phyloP scores from a whole-genome alignment of 225 moss, liverwort and hornwort species.

The Bryum argenteum region DNA sequence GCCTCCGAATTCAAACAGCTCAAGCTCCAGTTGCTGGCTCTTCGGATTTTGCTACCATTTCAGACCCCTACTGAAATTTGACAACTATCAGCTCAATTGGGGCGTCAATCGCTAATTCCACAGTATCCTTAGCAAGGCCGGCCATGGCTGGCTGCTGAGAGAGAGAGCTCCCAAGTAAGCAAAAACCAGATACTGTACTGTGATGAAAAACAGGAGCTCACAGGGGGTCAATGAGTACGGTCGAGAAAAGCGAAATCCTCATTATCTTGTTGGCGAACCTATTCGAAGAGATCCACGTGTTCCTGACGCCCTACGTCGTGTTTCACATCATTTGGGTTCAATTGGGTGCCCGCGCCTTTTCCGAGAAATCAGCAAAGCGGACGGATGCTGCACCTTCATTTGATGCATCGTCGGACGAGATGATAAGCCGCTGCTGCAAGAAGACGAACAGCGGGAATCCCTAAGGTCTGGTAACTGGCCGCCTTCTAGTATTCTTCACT shows the following conservation, averaged over 20 bases:
- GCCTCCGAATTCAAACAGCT: not conserved
- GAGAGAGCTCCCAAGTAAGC: too few species aligned
- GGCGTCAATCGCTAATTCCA: too few species aligned
- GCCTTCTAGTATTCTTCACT: too few species aligned
- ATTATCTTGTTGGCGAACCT: too few species aligned
- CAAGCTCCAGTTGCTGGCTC: not conserved
- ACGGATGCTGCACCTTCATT: constrained; percentile 3
- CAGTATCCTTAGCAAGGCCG: too few species aligned
- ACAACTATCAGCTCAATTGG: constrained; percentile 3
- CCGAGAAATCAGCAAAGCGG: constrained; percentile 31
- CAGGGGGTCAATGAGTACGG: not conserved
- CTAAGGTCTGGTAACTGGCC: too few species aligned
- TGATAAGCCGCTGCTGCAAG: constrained; percentile 16
- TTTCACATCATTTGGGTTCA: not conserved
- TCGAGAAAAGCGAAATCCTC: not conserved
- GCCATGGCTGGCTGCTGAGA: too few species aligned
- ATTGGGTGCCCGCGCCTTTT: not conserved
- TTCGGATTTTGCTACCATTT: not conserved
- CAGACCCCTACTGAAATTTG: not conserved
- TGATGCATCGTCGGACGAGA: not conserved
- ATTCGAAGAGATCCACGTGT: not conserved
- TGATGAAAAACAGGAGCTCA: not conserved
- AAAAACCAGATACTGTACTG: not conserved
- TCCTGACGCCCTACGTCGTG: not conserved
- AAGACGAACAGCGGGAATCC: too few species aligned